Evolutionary conservation across 176 grass and related monocot species (phyloP).

Genomic region (Hyparrhenia diplandra): DNA sequence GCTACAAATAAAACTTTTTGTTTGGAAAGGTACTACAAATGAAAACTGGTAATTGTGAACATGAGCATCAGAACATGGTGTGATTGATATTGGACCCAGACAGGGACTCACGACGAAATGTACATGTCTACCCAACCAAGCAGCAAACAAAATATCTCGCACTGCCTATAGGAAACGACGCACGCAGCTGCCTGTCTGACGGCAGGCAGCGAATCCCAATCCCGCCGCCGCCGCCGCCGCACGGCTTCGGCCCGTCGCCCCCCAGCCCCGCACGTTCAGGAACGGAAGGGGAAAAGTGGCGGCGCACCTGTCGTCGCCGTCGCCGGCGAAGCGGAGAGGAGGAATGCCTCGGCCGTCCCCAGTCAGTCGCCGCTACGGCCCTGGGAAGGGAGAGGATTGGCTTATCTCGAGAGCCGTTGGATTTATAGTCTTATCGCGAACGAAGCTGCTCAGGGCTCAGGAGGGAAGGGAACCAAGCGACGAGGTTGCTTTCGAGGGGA

Average conservation of each 20-base stretch:
- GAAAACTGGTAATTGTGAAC: too few relatives aligned
- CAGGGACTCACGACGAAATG: not conserved
- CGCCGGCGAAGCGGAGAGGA: not conserved
- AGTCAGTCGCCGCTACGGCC: not conserved
- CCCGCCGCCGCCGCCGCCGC: not conserved
- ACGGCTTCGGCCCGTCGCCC: not conserved
- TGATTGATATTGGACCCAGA: not conserved
- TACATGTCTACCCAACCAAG: not conserved
- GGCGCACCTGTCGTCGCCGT: not conserved
- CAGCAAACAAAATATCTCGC: not conserved
- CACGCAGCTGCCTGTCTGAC: not conserved
- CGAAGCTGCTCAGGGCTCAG: not conserved
- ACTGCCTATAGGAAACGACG: not conserved
- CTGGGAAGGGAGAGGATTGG: not conserved
- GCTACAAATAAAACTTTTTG: too few relatives aligned
- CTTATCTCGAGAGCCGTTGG: not conserved
- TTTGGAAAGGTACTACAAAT: not conserved
- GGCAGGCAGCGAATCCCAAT: not conserved
- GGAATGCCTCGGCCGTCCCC: not conserved
- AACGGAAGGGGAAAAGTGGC: not conserved
- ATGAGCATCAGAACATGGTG: not conserved
- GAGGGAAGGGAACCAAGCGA: not conserved
- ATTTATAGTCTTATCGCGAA: slow-evolving; percentile 35
- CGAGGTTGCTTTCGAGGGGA: not conserved
- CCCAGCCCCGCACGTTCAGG: not conserved